Evolutionary conservation across 768 basidiomycete species (phyloP).

Genomic region (Amanita jacksonii): DNA sequence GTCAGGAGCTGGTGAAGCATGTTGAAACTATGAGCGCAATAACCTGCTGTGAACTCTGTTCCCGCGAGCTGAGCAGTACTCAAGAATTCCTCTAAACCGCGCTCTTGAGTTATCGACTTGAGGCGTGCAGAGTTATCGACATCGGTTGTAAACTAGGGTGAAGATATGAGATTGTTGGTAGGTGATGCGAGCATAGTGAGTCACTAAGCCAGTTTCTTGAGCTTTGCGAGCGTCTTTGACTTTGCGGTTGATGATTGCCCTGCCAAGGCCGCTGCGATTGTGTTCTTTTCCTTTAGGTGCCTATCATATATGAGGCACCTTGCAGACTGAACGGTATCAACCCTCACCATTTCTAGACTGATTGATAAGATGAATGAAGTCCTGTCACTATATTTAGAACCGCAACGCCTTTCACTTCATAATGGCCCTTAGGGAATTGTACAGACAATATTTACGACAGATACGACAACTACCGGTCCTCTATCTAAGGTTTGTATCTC

Average conservation of each 20-base stretch:
- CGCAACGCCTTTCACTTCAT: neutral
- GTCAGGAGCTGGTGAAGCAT: neutral
- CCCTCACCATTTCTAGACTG: neutral
- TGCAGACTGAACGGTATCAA: neutral
- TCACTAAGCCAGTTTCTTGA: slow-evolving; percentile 59
- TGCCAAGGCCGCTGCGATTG: slow-evolving; percentile 79
- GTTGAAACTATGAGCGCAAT: neutral
- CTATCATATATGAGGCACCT: slow-evolving; percentile 19
- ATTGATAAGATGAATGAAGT: too few relatives aligned
- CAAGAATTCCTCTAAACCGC: slow-evolving; percentile 91
- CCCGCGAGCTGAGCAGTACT: slow-evolving; percentile 92
- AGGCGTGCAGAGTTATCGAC: slow-evolving; percentile 57
- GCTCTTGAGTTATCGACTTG: slow-evolving; percentile 91
- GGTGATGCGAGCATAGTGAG: slow-evolving; percentile 15
- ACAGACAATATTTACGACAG: slow-evolving; percentile 33
- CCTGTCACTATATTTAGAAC: neutral
- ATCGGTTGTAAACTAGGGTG: slow-evolving; percentile 65
- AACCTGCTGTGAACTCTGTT: slow-evolving; percentile 93
- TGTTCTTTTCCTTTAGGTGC: slow-evolving; percentile 49
- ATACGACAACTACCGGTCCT: slow-evolving; percentile 30
- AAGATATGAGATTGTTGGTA: slow-evolving; percentile 1
- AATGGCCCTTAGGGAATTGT: slow-evolving; percentile 22
- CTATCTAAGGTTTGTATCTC: slow-evolving; percentile 30
- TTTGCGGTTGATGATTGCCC: slow-evolving; percentile 91
- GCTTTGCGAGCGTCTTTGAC: slow-evolving; percentile 60